Conservation (phyloP, 257 asterid species). For the Nicotiana obtusifolia region DNA sequence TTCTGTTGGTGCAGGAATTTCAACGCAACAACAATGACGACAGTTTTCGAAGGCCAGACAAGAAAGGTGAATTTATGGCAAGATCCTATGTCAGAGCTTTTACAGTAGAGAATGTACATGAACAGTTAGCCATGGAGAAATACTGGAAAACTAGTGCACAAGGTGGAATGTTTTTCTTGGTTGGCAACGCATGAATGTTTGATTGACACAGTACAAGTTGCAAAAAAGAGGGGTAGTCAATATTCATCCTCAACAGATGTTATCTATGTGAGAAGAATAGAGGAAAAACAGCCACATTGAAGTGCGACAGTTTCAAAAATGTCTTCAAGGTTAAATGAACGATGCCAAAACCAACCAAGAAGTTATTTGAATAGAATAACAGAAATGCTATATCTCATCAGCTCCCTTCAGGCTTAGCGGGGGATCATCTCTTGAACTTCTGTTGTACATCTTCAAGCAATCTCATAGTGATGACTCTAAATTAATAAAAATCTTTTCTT, state of each 20-base stretch:
- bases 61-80: background rate
- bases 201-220: conserved; percentile 1
- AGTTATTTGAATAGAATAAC: background rate
- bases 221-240: background rate
- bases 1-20: conserved; percentile 1
- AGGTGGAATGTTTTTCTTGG: background rate
- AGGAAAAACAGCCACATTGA: background rate
- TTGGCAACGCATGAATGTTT: background rate
- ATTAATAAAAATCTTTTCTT: background rate
- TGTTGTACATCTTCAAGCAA: background rate
- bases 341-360: background rate
- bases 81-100: background rate
- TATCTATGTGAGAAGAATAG: background rate
- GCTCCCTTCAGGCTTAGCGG: too few species aligned
- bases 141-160: background rate
- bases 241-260: background rate
- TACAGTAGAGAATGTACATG: background rate
- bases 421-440: background rate
- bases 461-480: background rate
- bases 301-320: background rate
- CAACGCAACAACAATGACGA: background rate
- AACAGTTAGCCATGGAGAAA: background rate
- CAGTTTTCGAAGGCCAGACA: background rate
- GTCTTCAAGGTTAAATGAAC: conserved; percentile 2
- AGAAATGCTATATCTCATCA: too few species aligned